Conservation (phyloP, 202 grass and related monocot species). For the Schoenoplectus tabernaemontani region DNA sequence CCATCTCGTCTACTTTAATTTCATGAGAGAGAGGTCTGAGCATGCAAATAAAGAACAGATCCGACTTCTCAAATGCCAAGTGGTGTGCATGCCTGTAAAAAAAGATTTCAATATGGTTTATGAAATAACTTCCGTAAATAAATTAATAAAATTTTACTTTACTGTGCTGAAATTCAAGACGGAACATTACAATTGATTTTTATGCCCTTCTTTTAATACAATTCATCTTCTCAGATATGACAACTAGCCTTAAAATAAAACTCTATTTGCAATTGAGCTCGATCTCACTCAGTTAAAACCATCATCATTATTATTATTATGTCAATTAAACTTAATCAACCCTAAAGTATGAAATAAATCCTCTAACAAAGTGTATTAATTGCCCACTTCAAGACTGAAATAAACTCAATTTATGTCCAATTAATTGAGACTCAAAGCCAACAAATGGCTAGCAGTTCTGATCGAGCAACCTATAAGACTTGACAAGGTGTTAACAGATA, state of each 20-base stretch:
- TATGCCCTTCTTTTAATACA: background rate
- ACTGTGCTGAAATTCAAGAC: background rate
- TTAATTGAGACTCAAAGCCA: background rate
- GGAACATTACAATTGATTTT: background rate
- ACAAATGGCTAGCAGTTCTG: background rate
- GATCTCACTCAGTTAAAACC: background rate
- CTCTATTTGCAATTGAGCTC: background rate
- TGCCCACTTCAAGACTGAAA: background rate
- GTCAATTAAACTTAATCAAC: background rate
- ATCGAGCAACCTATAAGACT: background rate
- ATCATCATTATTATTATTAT: background rate
- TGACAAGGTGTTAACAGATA: background rate
- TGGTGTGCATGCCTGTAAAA: constrained; percentile 64
- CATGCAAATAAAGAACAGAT: constrained; percentile 98
- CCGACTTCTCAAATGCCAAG: constrained; percentile 89
- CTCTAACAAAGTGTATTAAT: background rate
- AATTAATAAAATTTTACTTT: background rate
- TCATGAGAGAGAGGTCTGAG: constrained; percentile 61
- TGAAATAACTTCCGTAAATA: background rate
- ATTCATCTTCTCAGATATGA: too few relatives aligned
- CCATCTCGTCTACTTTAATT: constrained; percentile 79
- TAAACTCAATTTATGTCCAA: background rate
- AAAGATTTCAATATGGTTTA: background rate
- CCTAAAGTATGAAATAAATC: background rate
- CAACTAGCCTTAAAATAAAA: too few relatives aligned